Evolutionary conservation across 805 yeast genomes (phyloP).

Genomic region (Alloascoidea africana): DNA sequence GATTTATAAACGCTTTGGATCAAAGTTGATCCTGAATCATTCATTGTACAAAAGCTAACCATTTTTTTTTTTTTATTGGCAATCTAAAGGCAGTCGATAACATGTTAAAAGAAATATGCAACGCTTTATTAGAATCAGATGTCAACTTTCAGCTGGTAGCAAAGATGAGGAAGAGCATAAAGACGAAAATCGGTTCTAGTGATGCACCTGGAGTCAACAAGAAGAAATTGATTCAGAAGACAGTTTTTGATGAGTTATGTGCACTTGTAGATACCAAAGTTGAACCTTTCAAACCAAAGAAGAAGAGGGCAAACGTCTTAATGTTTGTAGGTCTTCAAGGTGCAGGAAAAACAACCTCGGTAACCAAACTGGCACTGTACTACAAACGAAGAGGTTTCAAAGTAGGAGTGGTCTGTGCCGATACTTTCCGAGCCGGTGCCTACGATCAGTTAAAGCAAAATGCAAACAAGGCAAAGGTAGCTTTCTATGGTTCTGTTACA

Average conservation of each 20-base stretch:
- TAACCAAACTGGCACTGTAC: constrained; percentile 91
- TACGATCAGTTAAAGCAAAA: constrained; percentile 96
- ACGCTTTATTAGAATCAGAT: constrained; percentile 87
- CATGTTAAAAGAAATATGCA: constrained; percentile 77
- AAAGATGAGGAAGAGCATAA: constrained; percentile 57
- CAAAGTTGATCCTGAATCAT: neutral
- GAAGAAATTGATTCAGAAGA: constrained; percentile 72
- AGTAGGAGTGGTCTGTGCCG: constrained; percentile 96
- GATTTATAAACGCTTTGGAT: neutral
- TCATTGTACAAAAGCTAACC: no score
- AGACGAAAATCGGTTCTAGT: constrained; percentile 34
- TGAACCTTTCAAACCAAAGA: constrained; percentile 68
- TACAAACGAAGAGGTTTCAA: constrained; percentile 88
- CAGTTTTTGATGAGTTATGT: constrained; percentile 87
- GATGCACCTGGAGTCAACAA: constrained; percentile 45
- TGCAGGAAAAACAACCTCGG: constrained; percentile 96
- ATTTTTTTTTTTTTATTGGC: neutral
- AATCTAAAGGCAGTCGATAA: constrained; percentile 35
- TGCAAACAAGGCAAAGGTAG: constrained; percentile 89
- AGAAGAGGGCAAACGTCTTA: constrained; percentile 62
- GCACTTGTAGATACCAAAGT: constrained; percentile 58
- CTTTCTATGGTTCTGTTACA: constrained; percentile 87
- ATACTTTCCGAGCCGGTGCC: constrained; percentile 98
- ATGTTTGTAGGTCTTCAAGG: constrained; percentile 99
- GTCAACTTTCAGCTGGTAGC: constrained; percentile 81